Evolutionary conservation across 1,284 basidiomycete genomes (phyloP), one percentile per base, ranked within the genome.

Genomic region (Coniophora puteana): DNA sequence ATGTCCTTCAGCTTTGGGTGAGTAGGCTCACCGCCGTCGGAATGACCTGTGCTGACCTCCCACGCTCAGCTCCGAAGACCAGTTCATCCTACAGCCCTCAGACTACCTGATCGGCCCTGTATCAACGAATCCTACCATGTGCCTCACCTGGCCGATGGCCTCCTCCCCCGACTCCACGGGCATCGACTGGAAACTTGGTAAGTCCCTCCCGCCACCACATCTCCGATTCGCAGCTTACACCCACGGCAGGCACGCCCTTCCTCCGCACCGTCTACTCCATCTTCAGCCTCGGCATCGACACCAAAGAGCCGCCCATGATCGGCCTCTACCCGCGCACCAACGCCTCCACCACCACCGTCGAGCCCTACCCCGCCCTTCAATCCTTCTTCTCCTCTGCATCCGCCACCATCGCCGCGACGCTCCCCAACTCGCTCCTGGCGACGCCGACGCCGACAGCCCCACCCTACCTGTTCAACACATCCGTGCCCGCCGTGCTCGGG

Each of bases 121-220:
- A 2, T 65, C 69, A 16, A 76, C 77, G 7, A 72, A 83, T 49
- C 79, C 84, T 0, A 70, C 74, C 37, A 63, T 90, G 33, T 94
- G 91, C 60, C 64, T 93, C 23, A 74, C 89, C 12, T 94, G 91
- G 91, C 90, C 90, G 0, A 69, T 72, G 41, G 89, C 86, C 1
- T 61, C 65, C 12, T 68, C 78, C 4, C 82, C 84, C 0, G 80
- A 72, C 38, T 59, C 80, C 10, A 84, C 90, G 59, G 90, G 89
- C 3, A 76, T 93, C 31, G 89, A 91, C 58, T 94, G 91, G 91
- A 85, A 91, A 59, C 68, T 93, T 42, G 83, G 83, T 78, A 54
- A 32, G 10, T 27, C 26, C 26, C 26, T 10, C n/a, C n/a, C 26
- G n/a, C n/a, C 10, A n/a, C n/a, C 26, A n/a, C 26, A 27, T 27